Percentiles rank a stretch among this genome's conserved stretches.
Evolutionary conservation across 1,284 basidiomycete genomes (phyloP).

Genomic region (Caloboletus firmus): DNA sequence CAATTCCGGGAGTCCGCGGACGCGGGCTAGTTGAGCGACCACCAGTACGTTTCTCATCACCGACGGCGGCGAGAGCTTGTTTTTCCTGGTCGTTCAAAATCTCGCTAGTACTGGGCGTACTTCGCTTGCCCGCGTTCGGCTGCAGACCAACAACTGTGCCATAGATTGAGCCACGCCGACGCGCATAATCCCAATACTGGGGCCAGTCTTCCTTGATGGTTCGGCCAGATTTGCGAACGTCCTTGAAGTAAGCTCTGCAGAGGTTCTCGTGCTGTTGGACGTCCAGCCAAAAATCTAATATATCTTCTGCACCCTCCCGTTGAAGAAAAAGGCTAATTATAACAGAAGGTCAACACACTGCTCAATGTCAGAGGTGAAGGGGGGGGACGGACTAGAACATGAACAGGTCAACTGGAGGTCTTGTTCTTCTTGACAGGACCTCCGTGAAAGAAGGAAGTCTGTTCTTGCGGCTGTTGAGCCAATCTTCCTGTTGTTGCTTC

Average conservation of each 20-base stretch:
- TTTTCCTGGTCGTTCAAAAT: conserved; percentile 65
- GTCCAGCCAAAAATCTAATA: conserved; percentile 98
- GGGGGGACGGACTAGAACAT: conserved; percentile 82
- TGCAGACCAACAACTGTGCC: conserved; percentile 83
- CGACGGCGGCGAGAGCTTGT: conserved; percentile 49
- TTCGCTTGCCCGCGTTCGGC: conserved; percentile 62
- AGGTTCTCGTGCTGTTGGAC: conserved; percentile 99
- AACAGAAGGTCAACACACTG: conserved; percentile 1
- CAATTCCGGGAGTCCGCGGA: conserved; percentile 41
- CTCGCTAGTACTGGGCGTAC: conserved; percentile 72
- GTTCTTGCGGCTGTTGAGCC: conserved; percentile 63
- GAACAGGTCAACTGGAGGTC: conserved; percentile 95
- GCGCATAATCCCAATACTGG: conserved; percentile 91
- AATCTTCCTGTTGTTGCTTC: conserved; percentile 61
- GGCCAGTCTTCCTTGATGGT: conserved; percentile 96
- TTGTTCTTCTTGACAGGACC: conserved; percentile 83
- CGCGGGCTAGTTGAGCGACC: conserved; percentile 54
- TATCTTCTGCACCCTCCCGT: conserved; percentile 91
- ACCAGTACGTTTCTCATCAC: conserved; percentile 49
- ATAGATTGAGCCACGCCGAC: conserved; percentile 85
- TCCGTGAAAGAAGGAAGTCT: conserved; percentile 80
- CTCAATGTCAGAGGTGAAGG: neutral
- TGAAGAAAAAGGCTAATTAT: conserved; percentile 77
- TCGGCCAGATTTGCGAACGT: conserved; percentile 90
- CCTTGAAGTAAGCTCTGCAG: conserved; percentile 98